Evolutionary conservation across 1,284 basidiomycete genomes (phyloP).

Genomic region (Rhodotorula sp.): DNA sequence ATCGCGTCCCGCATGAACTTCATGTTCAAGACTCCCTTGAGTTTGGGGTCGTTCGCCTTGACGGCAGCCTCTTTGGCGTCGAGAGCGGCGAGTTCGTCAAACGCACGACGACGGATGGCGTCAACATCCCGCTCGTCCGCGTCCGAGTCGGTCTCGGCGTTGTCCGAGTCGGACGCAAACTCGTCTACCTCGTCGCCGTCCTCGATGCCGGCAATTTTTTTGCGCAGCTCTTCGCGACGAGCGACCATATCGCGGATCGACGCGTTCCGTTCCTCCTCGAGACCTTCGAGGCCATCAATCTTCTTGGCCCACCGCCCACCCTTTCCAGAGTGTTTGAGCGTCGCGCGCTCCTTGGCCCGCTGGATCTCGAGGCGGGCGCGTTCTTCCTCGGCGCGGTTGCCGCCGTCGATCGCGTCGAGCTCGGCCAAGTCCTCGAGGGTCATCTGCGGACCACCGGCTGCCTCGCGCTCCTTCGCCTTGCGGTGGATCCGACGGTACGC

Average conservation of each 20-base stretch:
- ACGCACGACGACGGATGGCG: slow-evolving; percentile 34
- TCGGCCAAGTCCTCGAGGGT: slow-evolving; percentile 56
- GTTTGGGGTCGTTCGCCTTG: slow-evolving; percentile 52
- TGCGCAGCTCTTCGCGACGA: slow-evolving; percentile 65
- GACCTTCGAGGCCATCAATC: slow-evolving; percentile 57
- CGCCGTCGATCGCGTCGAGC: slow-evolving; percentile 51
- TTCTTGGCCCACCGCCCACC: slow-evolving; percentile 55
- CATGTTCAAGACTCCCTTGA: slow-evolving; percentile 77
- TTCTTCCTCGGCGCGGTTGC: slow-evolving; percentile 60
- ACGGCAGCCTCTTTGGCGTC: slow-evolving; percentile 35
- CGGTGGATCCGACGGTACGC: slow-evolving; percentile 80
- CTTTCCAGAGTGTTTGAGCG: slow-evolving; percentile 65
- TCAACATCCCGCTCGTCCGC: slow-evolving; percentile 38
- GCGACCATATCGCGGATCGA: slow-evolving; percentile 64
- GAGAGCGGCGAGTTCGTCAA: slow-evolving; percentile 41
- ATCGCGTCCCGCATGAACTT: slow-evolving; percentile 93
- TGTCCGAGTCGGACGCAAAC: slow-evolving; percentile 30
- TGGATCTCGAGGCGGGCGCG: slow-evolving; percentile 70
- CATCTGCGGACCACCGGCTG: slow-evolving; percentile 53
- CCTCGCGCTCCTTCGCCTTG: slow-evolving; percentile 56
- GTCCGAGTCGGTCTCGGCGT: slow-evolving; percentile 15
- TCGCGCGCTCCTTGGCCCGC: slow-evolving; percentile 79
- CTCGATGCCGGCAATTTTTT: slow-evolving; percentile 58
- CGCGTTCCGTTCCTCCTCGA: slow-evolving; percentile 55
- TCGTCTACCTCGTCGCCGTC: slow-evolving; percentile 37